Evolutionary conservation across 768 basidiomycete genomes (phyloP).

Genomic region (Mycena rebaudengoi): DNA sequence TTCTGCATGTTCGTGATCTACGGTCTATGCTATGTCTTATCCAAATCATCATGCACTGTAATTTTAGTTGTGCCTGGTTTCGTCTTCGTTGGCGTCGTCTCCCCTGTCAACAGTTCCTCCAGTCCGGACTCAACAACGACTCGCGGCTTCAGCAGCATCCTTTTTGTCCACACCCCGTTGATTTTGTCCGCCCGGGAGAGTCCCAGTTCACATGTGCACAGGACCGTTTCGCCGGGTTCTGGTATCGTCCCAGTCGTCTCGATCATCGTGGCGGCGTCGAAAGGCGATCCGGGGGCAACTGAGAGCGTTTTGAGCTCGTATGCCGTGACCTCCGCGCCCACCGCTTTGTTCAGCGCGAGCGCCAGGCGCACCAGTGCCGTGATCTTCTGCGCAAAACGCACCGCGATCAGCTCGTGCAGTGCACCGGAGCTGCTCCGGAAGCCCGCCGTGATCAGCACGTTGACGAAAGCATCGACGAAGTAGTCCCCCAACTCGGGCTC

Average conservation of each 20-base stretch:
- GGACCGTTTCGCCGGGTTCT: slow-evolving; percentile 41
- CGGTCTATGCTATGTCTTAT: too few relatives aligned
- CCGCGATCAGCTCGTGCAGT: slow-evolving; percentile 48
- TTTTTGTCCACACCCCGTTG: slow-evolving; percentile 56
- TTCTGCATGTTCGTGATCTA: too few relatives aligned
- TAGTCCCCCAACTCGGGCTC: slow-evolving; percentile 45
- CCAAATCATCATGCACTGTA: too few relatives aligned
- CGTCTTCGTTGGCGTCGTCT: slow-evolving; percentile 24
- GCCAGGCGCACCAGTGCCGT: slow-evolving; percentile 53
- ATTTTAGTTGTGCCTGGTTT: too few relatives aligned
- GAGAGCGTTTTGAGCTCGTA: slow-evolving; percentile 64
- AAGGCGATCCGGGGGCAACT: slow-evolving; percentile 50
- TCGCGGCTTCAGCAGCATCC: slow-evolving; percentile 60
- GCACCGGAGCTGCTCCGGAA: slow-evolving; percentile 38
- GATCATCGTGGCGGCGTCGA: slow-evolving; percentile 54
- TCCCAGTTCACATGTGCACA: slow-evolving; percentile 69
- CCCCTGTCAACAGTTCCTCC: slow-evolving; percentile 37
- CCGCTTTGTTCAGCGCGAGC: slow-evolving; percentile 60
- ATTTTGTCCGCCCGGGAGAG: slow-evolving; percentile 49
- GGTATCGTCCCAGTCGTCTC: slow-evolving; percentile 18
- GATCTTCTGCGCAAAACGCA: slow-evolving; percentile 54
- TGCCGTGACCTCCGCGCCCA: slow-evolving; percentile 66
- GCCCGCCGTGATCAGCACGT: slow-evolving; percentile 51
- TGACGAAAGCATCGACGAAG: slow-evolving; percentile 49
- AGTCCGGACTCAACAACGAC: slow-evolving; percentile 59